phyloP scores from a whole-genome alignment of 805 yeast species.

The Candida chilensis region DNA sequence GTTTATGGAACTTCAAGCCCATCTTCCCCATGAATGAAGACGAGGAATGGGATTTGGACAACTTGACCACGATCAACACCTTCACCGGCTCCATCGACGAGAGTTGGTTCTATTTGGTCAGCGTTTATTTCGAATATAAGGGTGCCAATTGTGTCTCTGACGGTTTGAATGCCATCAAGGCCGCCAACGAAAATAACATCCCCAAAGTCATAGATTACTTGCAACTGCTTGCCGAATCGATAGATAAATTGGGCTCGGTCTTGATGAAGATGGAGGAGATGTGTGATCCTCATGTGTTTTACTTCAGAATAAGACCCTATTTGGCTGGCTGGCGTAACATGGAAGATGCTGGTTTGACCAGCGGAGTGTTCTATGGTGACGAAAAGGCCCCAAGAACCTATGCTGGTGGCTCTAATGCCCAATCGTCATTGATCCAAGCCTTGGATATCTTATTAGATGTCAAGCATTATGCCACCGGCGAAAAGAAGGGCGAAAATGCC shows the following conservation, averaged over 20 bases:
- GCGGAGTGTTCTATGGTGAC: conserved; percentile 73
- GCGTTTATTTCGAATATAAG: conserved; percentile 75
- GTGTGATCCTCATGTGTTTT: conserved; percentile 92
- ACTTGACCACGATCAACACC: conserved; percentile 71
- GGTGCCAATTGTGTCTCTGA: conserved; percentile 65
- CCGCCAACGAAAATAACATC: conserved; percentile 38
- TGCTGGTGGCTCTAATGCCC: conserved; percentile 94
- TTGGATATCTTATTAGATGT: conserved; percentile 71
- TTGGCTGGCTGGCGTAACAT: conserved; percentile 93
- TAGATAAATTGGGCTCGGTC: conserved; percentile 65
- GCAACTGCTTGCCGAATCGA: conserved; percentile 62
- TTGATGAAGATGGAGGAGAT: conserved; percentile 81
- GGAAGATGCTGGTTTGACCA: conserved; percentile 70
- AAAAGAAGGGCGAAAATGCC: conserved; percentile 9
- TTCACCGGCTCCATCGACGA: conserved; percentile 90
- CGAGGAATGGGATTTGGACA: conserved; percentile 46
- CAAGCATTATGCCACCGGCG: conserved; percentile 74
- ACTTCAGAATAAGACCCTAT: conserved; percentile 78
- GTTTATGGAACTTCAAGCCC: conserved; percentile 80
- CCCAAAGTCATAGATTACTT: conserved; percentile 32
- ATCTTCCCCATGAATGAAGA: conserved; percentile 36
- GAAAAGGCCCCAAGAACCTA: conserved; percentile 45
- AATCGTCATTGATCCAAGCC: conserved; percentile 81
- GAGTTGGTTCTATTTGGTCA: conserved; percentile 86
- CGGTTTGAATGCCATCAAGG: conserved; percentile 60